These are phyloP conservation scores for Medicago ruthenica DNA, from an alignment of 306 rosid species.

Conservation along the genomic window DNA sequence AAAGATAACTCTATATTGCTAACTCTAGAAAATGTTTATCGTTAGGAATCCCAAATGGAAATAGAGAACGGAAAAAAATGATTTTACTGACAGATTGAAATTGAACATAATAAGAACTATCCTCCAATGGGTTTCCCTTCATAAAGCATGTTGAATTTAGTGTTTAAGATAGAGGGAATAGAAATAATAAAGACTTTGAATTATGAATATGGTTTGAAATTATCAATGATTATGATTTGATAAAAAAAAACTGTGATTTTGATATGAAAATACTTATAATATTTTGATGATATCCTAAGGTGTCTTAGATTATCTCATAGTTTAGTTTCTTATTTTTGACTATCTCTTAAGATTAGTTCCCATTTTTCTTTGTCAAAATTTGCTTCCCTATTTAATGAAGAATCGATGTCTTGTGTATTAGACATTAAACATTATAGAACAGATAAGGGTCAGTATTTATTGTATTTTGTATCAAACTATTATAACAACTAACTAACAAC, in stretches of 20 bases:
- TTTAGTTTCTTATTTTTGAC: too few relatives aligned
- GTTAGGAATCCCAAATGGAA: constrained; percentile 12
- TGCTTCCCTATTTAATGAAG: neutral
- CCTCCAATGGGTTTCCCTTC: constrained; percentile 5
- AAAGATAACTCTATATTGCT: constrained; percentile 3
- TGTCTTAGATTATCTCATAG: neutral
- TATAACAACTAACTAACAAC: neutral
- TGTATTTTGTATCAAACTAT: neutral
- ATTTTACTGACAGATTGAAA: neutral
- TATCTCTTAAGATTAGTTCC: neutral
- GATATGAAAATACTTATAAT: too few relatives aligned
- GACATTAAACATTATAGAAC: neutral
- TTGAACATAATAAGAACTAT: neutral
- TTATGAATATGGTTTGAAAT: neutral
- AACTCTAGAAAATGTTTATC: constrained; percentile 29
- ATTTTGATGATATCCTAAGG: too few relatives aligned
- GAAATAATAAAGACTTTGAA: neutral
- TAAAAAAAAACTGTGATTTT: too few relatives aligned
- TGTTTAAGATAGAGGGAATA: neutral
- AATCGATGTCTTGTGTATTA: neutral
- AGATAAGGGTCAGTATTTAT: neutral
- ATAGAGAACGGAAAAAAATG: constrained; percentile 1
- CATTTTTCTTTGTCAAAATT: neutral
- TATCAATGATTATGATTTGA: too few relatives aligned
- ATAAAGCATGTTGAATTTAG: neutral